Base-by-base conservation (phyloP, 1,284 basidiomycete species). In the Tylopilus sp. region DNA sequence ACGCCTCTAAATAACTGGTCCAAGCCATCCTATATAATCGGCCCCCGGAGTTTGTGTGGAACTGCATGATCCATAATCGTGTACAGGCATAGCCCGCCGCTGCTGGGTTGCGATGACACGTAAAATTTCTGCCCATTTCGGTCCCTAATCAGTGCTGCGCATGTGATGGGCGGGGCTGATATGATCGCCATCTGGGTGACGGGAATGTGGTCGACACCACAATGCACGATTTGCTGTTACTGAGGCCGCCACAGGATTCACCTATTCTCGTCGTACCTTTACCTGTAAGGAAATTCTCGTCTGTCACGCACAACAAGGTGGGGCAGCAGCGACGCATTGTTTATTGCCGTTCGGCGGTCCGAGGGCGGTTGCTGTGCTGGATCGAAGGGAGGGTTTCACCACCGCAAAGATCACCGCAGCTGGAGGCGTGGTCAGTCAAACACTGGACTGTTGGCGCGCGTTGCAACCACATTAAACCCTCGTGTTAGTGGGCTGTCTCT, bases 61-160 rank as follows among this genome's bases (percentile, higher is more conserved):
- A 41, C 31, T 34, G 40, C 37, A 38, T 51, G 46, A 58, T 53
- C 50, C 31, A 39, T 38, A 11, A 44, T 29, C n/a, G 44, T 37
- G 28, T 25, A 37, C 13, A 21, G 36, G 44, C 43, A 56, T 55
- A 44, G n/a, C n/a, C n/a, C 54, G 48, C 46, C 30, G 13, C 19
- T 18, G 15, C 29, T 50, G 31, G 11, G 21, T 44, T 39, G 21
- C 18, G 30, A 42, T 21, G 46, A 50, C 45, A 60, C 59, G 59
- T 60, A 64, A 64, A 61, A 42, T 28, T 33, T 36, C 29, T 30
- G 44, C 43, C 51, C 39, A 29, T 21, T 12, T 40, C 41, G 30
- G 28, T 16, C 36, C 30, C 26, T 42, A 38, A 19, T 37, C 31
- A 43, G n/a, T 36, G 40, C 44, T 43, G 25, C 8, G 21, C n/a